These are phyloP conservation scores for Moricandia moricandioides DNA, from an alignment of 345 rosid genomes.

Conservation along the genomic window DNA sequence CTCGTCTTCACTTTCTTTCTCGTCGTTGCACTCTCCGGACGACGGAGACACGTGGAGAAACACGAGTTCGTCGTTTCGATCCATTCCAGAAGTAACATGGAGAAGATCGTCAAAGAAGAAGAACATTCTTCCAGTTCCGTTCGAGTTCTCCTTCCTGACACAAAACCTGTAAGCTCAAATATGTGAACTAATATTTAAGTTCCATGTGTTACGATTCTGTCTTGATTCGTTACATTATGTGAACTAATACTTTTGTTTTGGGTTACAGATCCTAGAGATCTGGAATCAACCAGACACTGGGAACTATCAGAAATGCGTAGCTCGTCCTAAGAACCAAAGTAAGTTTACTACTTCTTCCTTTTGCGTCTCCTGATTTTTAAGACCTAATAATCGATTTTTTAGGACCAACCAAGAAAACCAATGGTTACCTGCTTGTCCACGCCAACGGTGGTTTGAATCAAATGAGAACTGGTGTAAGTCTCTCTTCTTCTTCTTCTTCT, in stretches of 20 bases:
- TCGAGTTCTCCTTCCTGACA: neutral
- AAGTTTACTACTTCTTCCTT: neutral
- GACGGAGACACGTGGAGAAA: constrained; percentile 18
- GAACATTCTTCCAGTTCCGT: constrained; percentile 14
- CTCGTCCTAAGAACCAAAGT: constrained; percentile 48
- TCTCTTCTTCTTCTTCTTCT: neutral
- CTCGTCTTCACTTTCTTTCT: constrained; percentile 51
- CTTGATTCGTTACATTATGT: neutral
- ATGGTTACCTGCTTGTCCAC: constrained; percentile 64
- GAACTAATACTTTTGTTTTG: neutral
- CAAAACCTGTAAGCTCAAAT: constrained; percentile 15
- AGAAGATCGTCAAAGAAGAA: constrained; percentile 18
- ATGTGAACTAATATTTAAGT: no score
- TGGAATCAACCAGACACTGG: constrained; percentile 52
- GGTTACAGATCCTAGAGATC: constrained; percentile 44
- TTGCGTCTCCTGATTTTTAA: neutral
- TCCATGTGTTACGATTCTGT: neutral
- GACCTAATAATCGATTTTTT: neutral
- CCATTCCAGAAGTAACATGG: constrained; percentile 33
- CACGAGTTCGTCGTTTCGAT: constrained; percentile 26
- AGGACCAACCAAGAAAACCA: constrained; percentile 33
- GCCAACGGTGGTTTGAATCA: constrained; percentile 90
- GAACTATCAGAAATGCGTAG: constrained; percentile 46
- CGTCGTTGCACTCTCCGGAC: constrained; percentile 40
- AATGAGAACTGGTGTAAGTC: constrained; percentile 73